Evolutionary conservation across 2,329 filamentous ascomycete genomes (phyloP).

Genomic region (Teratosphaeria nubilosa): DNA sequence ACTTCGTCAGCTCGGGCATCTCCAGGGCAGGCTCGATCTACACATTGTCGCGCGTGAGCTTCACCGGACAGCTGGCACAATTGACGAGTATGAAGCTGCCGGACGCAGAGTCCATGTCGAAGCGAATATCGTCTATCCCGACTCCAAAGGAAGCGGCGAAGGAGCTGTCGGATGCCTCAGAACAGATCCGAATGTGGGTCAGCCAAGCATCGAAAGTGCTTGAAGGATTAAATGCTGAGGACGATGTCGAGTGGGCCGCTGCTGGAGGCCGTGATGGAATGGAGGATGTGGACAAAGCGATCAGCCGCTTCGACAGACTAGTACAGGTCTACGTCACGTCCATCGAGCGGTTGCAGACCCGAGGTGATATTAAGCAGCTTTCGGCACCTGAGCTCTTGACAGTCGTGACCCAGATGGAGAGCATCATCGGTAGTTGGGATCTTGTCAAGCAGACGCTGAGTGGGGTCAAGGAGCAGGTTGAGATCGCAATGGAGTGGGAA

Average conservation of each 20-base stretch:
- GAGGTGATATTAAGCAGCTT: slow-evolving; percentile 64
- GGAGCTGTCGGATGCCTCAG: slow-evolving; percentile 74
- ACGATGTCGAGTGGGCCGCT: slow-evolving; percentile 93
- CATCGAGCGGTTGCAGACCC: slow-evolving; percentile 81
- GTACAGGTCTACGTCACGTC: slow-evolving; percentile 87
- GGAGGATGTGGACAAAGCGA: slow-evolving; percentile 57
- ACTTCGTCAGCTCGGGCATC: slow-evolving; percentile 55
- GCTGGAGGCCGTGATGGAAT: slow-evolving; percentile 77
- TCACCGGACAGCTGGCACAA: slow-evolving; percentile 85
- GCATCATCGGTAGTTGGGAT: slow-evolving; percentile 73
- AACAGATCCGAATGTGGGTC: slow-evolving; percentile 92
- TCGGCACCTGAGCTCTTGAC: slow-evolving; percentile 59
- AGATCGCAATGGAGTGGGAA: slow-evolving; percentile 98
- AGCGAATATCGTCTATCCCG: slow-evolving; percentile 72
- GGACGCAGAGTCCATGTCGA: slow-evolving; percentile 71
- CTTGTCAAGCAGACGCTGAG: slow-evolving; percentile 69
- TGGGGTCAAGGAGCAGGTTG: slow-evolving; percentile 78
- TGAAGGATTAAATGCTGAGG: slow-evolving; percentile 79
- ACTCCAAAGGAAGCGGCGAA: slow-evolving; percentile 75
- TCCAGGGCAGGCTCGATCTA: slow-evolving; percentile 77
- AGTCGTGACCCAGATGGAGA: slow-evolving; percentile 82
- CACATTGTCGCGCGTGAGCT: slow-evolving; percentile 82
- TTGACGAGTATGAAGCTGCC: slow-evolving; percentile 84
- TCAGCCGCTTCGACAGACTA: slow-evolving; percentile 74
- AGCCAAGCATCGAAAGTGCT: slow-evolving; percentile 84